A percentile compares a stretch with the other conserved stretches of the same genome.
Conservation (phyloP, 805 yeast genomes). For the Candida bentonensis region DNA sequence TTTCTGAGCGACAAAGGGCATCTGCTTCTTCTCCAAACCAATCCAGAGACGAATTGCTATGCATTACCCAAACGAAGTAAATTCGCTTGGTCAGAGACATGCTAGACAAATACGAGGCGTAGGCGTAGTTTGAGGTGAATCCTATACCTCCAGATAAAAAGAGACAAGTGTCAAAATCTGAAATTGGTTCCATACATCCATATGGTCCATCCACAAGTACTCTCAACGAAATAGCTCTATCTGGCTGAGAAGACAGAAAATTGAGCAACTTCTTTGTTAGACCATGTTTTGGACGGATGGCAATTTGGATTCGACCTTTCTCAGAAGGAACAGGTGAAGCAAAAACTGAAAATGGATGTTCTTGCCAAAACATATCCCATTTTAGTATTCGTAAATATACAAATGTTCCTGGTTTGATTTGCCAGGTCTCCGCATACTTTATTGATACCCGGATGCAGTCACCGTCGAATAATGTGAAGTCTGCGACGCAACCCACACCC, state of each 20-base stretch:
- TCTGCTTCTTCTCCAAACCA: conserved; percentile 1
- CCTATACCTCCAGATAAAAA: conserved; percentile 57
- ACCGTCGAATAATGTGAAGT: conserved; percentile 10
- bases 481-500: conserved; percentile 31
- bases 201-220: conserved; percentile 50
- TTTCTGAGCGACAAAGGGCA: not conserved
- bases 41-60: not conserved
- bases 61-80: not conserved
- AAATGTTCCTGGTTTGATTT: conserved; percentile 40
- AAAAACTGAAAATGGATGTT: conserved; percentile 52
- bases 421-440: conserved; percentile 32
- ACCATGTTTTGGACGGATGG: conserved; percentile 40
- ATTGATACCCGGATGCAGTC: conserved; percentile 25
- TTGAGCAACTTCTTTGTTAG: conserved; percentile 30
- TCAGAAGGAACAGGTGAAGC: conserved; percentile 7
- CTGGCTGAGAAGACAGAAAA: conserved; percentile 19
- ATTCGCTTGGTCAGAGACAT: not conserved
- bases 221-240: conserved; percentile 18
- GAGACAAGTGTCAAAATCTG: conserved; percentile 32
- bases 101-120: conserved; percentile 17
- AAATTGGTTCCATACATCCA: conserved; percentile 34
- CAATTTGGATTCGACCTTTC: conserved; percentile 29
- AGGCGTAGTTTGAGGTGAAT: conserved; percentile 39
- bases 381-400: conserved; percentile 43
- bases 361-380: conserved; percentile 43